Base-by-base conservation (phyloP, 257 asterid species). In the Parsonsia alboflavescens region DNA sequence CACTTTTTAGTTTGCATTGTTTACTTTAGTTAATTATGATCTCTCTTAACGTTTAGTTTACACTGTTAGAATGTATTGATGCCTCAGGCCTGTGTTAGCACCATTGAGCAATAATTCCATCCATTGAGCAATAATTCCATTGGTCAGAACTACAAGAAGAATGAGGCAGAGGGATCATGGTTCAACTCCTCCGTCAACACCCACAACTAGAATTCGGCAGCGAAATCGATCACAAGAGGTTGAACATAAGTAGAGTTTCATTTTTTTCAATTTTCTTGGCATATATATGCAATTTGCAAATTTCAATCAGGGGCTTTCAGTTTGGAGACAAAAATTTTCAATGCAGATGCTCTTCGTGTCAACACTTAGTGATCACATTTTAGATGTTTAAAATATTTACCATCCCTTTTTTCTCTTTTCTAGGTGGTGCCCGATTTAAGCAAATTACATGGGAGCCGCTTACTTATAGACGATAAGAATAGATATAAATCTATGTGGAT, bases 401-500 rank as follows among this genome's bases (percentile, higher is more conserved):
- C 15, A 52, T 24, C 39, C 30, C 48, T 80, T 49, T 49, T 10
- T 63, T 46, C 72, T 79, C 30, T 75, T 46, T 74, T 79, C 30
- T 75, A 90, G 91, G 83, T 75, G 58, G 15, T 81, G 52, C 84
- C 87, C 10, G 89, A 85, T 53, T 52, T 80, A 61, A 79, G 80
- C 79, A 84, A 70, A 82, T 72, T 74, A 61, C n/a, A n/a, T n/a
- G n/a, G n/a, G n/a, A n/a, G n/a, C n/a, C n/a, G n/a, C n/a, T n/a
- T n/a, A n/a, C n/a, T n/a, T n/a, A n/a, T n/a, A n/a, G n/a, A n/a
- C n/a, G n/a, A n/a, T n/a, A 77, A 82, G 39, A 85, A 82, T 74
- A 88, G 88, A 73, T 90, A 90, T 73, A 85, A 64, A 71, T 85
- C 92, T 46, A 86, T 90, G 96, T 81, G 84, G 88, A 81, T 88